phyloP scores from a whole-genome alignment of 495 filamentous ascomycete genomes.

The Neurospora intermedia region DNA sequence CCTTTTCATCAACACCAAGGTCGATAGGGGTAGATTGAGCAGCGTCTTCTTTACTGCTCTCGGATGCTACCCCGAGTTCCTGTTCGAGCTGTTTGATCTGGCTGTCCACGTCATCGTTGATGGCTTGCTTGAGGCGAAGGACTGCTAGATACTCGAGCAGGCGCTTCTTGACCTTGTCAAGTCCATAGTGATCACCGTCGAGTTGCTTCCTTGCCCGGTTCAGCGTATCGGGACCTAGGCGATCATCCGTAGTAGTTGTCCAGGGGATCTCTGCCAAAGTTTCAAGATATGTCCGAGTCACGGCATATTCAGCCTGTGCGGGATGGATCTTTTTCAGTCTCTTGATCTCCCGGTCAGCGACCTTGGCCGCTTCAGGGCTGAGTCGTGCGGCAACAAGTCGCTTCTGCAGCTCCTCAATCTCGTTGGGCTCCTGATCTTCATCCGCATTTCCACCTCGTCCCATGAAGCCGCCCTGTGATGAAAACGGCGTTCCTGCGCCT shows the following conservation, averaged over 20 bases:
- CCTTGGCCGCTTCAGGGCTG: constrained; percentile 57
- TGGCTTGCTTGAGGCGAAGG: constrained; percentile 80
- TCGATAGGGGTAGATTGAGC: constrained; percentile 7
- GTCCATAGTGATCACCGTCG: constrained; percentile 91
- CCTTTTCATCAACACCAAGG: constrained; percentile 28
- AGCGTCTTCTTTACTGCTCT: constrained; percentile 7
- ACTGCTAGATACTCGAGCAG: constrained; percentile 94
- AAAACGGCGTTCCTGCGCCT: constrained; percentile 30
- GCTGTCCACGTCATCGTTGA: constrained; percentile 67
- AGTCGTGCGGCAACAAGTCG: constrained; percentile 72
- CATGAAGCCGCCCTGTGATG: constrained; percentile 30
- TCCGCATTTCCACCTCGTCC: constrained; percentile 28
- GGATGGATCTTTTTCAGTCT: constrained; percentile 91
- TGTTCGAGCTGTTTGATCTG: constrained; percentile 60
- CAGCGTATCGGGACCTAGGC: constrained; percentile 73
- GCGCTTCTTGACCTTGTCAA: constrained; percentile 96
- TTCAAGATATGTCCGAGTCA: constrained; percentile 89
- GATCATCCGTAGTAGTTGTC: constrained; percentile 76
- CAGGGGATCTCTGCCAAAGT: constrained; percentile 92
- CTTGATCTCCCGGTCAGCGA: constrained; percentile 81
- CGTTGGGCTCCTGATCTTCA: constrained; percentile 66
- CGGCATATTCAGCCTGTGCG: constrained; percentile 87
- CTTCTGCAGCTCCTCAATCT: constrained; percentile 86
- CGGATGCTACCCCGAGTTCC: constrained; percentile 36
- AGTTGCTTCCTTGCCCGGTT: constrained; percentile 75